Base-by-base conservation (phyloP, 2,329 filamentous ascomycete species). In the Orbilia oligospora region DNA sequence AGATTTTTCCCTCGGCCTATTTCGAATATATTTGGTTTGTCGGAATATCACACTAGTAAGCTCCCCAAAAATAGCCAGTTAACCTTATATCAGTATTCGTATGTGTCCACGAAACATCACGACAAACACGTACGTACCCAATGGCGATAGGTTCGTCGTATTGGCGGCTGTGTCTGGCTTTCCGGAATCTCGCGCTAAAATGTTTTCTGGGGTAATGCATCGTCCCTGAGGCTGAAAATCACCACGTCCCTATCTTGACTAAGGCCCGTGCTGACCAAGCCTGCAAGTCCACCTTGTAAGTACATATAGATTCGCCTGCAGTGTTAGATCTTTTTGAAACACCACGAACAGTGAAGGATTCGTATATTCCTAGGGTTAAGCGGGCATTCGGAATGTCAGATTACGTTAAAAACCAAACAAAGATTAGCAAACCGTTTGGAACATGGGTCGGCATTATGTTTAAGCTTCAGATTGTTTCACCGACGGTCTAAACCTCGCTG, bases 181-280 rank as follows among this genome's bases (percentile, higher is more conserved):
- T 16, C 41, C 22, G 3, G n/a, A 36, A 51, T 20, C 46, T 41
- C 30, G 64, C 48, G 30, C 6, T 30, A 51, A 55, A n/a, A 9
- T 12, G 18, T 36, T 66, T 55, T 51, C 64, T 33, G 64, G 64
- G 44, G 44, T 53, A 67, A 55, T 41, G 33, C 44, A 51, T 41
- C 41, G 64, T 53, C 48, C 64, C 64, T 67, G 64, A 67, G 64
- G 48, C 64, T 67, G 24, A 53, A 55, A 67, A 44, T 67, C 55
- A 9, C 9, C 12, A 30, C 48, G 48, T 24, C 41, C 63, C 63
- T 65, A 41, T 24, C 44, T 41, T 66, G 44, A 41, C 20, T 44
- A 30, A 33, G n/a, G 5, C 24, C 20, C 3, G 36, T 64, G 36
- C 36, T 48, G 41, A n/a, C 41, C 58, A 18, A 64, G 18, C 58